A percentile compares a stretch with the other conserved stretches of the same genome.
Evolutionary conservation across 805 yeast species (phyloP).

Genomic region (Candida vartiovaarae): DNA sequence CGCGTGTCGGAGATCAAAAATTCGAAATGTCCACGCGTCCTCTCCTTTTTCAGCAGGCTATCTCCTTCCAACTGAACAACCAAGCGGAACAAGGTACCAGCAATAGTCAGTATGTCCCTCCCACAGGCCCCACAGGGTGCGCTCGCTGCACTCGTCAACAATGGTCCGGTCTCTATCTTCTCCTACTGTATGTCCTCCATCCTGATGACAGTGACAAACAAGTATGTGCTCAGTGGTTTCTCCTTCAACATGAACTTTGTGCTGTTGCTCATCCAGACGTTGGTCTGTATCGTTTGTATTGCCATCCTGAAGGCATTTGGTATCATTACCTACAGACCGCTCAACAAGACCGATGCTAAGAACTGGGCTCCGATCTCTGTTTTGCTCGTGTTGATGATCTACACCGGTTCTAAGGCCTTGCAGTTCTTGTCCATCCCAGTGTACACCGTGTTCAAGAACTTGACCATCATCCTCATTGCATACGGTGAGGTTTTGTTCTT

Average conservation of each 20-base stretch:
- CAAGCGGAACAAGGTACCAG: constrained; percentile 1
- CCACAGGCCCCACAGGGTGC: constrained; percentile 18
- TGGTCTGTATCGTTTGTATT: constrained; percentile 74
- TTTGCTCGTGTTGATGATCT: constrained; percentile 86
- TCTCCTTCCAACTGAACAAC: background rate
- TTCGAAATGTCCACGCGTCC: too few species aligned
- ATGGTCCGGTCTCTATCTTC: constrained; percentile 58
- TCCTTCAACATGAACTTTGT: constrained; percentile 81
- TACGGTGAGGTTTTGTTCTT: constrained; percentile 98
- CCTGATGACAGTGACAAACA: constrained; percentile 95
- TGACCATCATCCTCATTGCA: constrained; percentile 93
- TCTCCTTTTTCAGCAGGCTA: too few species aligned
- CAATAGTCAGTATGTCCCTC: constrained; percentile 3
- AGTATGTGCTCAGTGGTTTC: constrained; percentile 74
- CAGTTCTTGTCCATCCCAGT: constrained; percentile 90
- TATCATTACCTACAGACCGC: constrained; percentile 78
- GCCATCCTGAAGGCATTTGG: constrained; percentile 66
- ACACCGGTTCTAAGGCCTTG: constrained; percentile 92
- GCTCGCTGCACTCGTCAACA: constrained; percentile 32
- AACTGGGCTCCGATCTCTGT: constrained; percentile 95
- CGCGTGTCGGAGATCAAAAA: background rate
- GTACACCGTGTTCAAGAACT: constrained; percentile 95
- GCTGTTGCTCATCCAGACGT: constrained; percentile 79
- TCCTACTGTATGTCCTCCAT: constrained; percentile 92
- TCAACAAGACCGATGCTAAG: constrained; percentile 81